phyloP scores from a whole-genome alignment of 805 yeast species.

The Candida alai region DNA sequence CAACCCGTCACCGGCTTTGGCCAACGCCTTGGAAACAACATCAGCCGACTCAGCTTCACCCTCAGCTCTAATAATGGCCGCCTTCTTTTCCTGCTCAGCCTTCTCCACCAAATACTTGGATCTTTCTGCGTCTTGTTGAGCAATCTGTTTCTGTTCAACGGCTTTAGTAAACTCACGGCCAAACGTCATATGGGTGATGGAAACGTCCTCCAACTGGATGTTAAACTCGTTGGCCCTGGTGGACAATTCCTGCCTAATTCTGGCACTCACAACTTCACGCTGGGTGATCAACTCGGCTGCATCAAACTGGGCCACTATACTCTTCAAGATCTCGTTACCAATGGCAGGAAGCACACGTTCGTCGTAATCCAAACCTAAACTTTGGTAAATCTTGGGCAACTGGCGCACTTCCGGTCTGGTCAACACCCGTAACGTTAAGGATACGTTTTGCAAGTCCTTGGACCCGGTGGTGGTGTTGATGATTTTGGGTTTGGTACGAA shows the following conservation, averaged over 20 bases:
- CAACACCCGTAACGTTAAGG: slow-evolving; percentile 85
- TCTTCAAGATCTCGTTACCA: slow-evolving; percentile 85
- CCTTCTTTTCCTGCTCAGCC: slow-evolving; percentile 97
- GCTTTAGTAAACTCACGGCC: slow-evolving; percentile 97
- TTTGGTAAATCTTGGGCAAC: slow-evolving; percentile 85
- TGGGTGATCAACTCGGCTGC: slow-evolving; percentile 97
- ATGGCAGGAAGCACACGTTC: slow-evolving; percentile 90
- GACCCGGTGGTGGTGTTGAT: slow-evolving; percentile 95
- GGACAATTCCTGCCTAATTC: slow-evolving; percentile 82
- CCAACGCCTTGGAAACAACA: slow-evolving; percentile 84
- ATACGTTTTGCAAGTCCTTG: slow-evolving; percentile 93
- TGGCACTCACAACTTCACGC: slow-evolving; percentile 88
- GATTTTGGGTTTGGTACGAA: slow-evolving; percentile 90
- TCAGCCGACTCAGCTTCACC: slow-evolving; percentile 99
- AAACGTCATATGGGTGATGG: slow-evolving; percentile 96
- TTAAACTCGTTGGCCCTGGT: slow-evolving; percentile 83
- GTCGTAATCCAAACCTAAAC: slow-evolving; percentile 90
- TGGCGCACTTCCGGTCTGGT: slow-evolving; percentile 87
- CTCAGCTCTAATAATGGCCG: slow-evolving; percentile 92
- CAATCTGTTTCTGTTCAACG: slow-evolving; percentile 97
- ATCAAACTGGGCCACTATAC: slow-evolving; percentile 90
- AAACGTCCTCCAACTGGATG: slow-evolving; percentile 91
- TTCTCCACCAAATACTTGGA: slow-evolving; percentile 90
- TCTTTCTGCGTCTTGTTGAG: slow-evolving; percentile 98
- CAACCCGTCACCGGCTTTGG: slow-evolving; percentile 94